A percentile compares a stretch with the other conserved stretches of the same genome.
These are phyloP conservation scores for Dryas alaskensis DNA, from an alignment of 306 rosid species.

Conservation along the genomic window DNA sequence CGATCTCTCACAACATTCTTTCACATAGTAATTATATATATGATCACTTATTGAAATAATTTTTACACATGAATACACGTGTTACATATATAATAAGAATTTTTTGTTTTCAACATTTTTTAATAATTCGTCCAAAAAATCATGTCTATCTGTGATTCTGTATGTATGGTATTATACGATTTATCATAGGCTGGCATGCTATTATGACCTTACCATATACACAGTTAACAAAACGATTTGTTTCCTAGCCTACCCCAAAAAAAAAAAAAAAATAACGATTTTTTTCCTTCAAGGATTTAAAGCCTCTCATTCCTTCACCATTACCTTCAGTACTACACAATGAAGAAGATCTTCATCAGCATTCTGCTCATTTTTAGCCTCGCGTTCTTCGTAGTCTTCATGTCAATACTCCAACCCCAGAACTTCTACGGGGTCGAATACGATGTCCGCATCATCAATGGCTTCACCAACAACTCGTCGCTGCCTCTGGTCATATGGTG, in stretches of 20 bases:
- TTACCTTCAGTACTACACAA: background rate
- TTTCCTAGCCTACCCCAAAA: no score
- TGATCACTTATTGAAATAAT: no score
- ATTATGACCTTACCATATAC: background rate
- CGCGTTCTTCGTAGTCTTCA: conserved; percentile 29
- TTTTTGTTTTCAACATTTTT: no score
- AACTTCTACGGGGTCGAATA: conserved; percentile 35
- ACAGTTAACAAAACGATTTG: background rate
- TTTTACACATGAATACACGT: no score
- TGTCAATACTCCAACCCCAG: conserved; percentile 32
- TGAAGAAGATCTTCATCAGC: conserved; percentile 22
- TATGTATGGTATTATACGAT: background rate
- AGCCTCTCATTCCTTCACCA: conserved; percentile 1
- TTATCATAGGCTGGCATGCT: background rate
- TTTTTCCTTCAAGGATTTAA: background rate
- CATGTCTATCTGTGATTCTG: background rate
- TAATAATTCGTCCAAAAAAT: background rate
- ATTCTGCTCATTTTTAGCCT: conserved; percentile 22
- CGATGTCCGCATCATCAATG: conserved; percentile 64
- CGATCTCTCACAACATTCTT: no score
- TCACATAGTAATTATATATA: no score
- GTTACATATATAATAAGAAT: no score
- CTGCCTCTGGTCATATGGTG: conserved; percentile 86
- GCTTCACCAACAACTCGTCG: conserved; percentile 70
- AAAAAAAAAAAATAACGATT: no score